Evolutionary conservation across 371 early-diverging fungal genomes (phyloP).

Genomic region (Mucor lusitanicus): DNA sequence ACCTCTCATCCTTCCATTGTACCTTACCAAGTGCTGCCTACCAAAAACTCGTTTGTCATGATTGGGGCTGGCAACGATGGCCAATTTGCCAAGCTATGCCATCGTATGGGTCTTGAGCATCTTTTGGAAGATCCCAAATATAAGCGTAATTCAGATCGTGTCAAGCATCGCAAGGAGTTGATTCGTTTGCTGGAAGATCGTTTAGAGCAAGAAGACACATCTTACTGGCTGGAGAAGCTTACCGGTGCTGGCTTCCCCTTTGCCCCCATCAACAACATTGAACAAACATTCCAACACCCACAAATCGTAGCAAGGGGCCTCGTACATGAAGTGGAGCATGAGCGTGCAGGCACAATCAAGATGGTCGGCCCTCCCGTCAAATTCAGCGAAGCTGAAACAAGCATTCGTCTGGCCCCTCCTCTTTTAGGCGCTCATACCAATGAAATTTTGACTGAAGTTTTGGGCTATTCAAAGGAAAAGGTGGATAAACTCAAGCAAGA

Average conservation of each 20-base stretch:
- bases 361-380: conserved; percentile 81
- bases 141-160: conserved; percentile 71
- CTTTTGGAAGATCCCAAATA: conserved; percentile 56
- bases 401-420: conserved; percentile 81
- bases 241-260: conserved; percentile 77
- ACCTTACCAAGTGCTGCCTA: conserved; percentile 87
- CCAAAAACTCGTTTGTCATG: conserved; percentile 83
- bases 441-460: conserved; percentile 64
- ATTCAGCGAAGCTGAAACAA: conserved; percentile 68
- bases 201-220: conserved; percentile 54
- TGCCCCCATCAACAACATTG: conserved; percentile 86
- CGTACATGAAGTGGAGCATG: conserved; percentile 82
- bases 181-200: conserved; percentile 55
- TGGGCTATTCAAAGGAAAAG: conserved; percentile 57
- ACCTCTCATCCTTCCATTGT: conserved; percentile 90
- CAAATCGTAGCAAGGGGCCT: conserved; percentile 80
- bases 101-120: conserved; percentile 50
- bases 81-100: conserved; percentile 74
- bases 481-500: conserved; percentile 38
- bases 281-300: conserved; percentile 85
- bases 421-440: conserved; percentile 86
- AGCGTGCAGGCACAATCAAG: conserved; percentile 77
- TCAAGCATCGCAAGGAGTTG: conserved; percentile 69
- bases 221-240: conserved; percentile 66
- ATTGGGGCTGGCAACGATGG: conserved; percentile 89